These are phyloP conservation scores for Aureobasidium sp. DNA, from an alignment of 2,329 filamentous ascomycete genomes.

Conservation along the genomic window DNA sequence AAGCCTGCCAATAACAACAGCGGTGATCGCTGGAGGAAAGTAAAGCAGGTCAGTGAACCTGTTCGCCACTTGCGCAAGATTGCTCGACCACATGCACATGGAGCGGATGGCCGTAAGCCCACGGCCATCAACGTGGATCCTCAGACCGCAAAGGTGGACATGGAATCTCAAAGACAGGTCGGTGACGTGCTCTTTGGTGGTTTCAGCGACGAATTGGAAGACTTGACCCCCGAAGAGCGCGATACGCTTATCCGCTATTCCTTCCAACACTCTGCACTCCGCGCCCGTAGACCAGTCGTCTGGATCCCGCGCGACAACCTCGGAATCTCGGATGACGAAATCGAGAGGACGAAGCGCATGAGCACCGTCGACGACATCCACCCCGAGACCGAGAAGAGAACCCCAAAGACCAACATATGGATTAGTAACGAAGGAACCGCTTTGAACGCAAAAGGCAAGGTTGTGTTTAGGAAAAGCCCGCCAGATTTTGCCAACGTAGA, in stretches of 20 bases:
- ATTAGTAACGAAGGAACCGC: constrained; percentile 91
- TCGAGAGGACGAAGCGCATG: constrained; percentile 66
- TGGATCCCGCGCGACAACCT: constrained; percentile 92
- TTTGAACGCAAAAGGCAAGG: constrained; percentile 72
- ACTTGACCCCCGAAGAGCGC: constrained; percentile 82
- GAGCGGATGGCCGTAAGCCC: background rate
- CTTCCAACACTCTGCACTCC: constrained; percentile 83
- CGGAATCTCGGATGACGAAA: constrained; percentile 87
- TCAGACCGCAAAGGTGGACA: constrained; percentile 45
- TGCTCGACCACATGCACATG: background rate
- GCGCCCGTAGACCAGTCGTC: constrained; percentile 76
- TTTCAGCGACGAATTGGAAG: constrained; percentile 88
- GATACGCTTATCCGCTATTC: constrained; percentile 79
- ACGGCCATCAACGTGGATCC: constrained; percentile 3
- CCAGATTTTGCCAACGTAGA: constrained; percentile 67
- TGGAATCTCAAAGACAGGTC: constrained; percentile 64
- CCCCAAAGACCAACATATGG: constrained; percentile 55
- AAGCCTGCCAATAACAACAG: constrained; percentile 9
- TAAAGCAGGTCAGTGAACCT: constrained; percentile 12
- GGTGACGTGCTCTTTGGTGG: constrained; percentile 79
- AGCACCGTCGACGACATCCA: constrained; percentile 50
- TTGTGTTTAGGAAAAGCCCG: constrained; percentile 77
- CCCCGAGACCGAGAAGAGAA: constrained; percentile 18
- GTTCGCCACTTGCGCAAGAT: constrained; percentile 6
- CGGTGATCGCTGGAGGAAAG: constrained; percentile 12